Base-by-base conservation (phyloP, 83 land plant genomes). In the Larix sibirica region DNA sequence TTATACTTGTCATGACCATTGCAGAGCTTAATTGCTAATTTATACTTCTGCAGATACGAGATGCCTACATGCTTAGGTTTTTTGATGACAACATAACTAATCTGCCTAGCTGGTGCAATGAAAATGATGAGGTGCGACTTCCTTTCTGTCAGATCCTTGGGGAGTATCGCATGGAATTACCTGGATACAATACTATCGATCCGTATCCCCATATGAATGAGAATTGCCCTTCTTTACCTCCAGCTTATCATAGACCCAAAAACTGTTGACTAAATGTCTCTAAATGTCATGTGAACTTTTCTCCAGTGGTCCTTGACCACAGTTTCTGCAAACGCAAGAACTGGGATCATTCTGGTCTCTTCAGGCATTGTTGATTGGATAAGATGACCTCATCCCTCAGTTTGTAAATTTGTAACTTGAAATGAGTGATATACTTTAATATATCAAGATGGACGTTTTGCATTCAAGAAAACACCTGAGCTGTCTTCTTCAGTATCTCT, bases 141-240 rank as follows among this genome's bases (percentile, higher is more conserved):
- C 96, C 98, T 2, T 94, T 67, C 81, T 96, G 98, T 83, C 98
- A 96, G 79, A 89, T 96, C 47, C 69, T 71, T 67, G 98, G 98
- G 3, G 86, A 91, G 59, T 96, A 96, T 58, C 69, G 91, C 65
- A 96, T 96, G 96, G 95, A 96, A 81, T 68, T 96, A 17, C 98
- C 98, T 44, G 95, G 83, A 12, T 96, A 94, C 79, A 96, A 96
- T 70, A 88, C 92, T 17, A 83, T 95, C 79, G 86, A 84, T 23
- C 96, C 96, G 31, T 95, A 95, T 80, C 86, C 89, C 21, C 92
- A 90, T 78, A 95, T 95, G 98, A 91, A 95, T 79, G 98, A 95
- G 80, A 87, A 83, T 62, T 95, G 98, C 82, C 93, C 98, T 31
- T 89, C 91, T 67, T 80, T 94, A 24, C 93, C 98, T 6, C 96